Percentiles rank a stretch among this genome's conserved stretches.
phyloP scores from a whole-genome alignment of 192 early-diverging fungal species.

The Glomus cerebriforme region DNA sequence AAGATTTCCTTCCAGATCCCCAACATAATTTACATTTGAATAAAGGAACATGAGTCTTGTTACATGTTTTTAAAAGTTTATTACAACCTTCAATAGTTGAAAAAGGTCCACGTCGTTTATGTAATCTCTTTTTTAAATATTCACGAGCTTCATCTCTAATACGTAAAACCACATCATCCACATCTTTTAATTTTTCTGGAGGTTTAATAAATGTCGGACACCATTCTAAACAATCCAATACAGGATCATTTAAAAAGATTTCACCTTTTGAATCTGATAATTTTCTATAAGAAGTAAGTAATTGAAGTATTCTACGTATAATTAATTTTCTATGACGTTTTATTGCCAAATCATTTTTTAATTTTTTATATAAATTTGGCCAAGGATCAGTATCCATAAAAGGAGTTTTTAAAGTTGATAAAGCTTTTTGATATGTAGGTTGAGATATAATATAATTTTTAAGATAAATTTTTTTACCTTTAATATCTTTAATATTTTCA shows the following conservation, averaged over 20 bases:
- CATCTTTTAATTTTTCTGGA: neutral
- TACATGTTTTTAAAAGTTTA: neutral
- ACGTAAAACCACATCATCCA: neutral
- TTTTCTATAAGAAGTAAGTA: neutral
- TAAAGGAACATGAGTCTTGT: neutral
- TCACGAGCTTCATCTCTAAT: neutral
- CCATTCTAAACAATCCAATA: neutral
- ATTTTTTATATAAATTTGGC: neutral
- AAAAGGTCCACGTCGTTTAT: neutral
- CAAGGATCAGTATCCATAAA: slow-evolving; percentile 8
- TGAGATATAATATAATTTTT: neutral
- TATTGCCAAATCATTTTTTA: neutral
- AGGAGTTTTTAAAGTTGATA: neutral
- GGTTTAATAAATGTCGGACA: neutral
- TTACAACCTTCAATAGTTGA: neutral
- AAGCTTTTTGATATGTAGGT: neutral
- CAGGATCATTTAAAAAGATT: neutral
- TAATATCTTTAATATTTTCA: neutral
- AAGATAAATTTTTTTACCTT: neutral
- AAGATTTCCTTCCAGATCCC: neutral
- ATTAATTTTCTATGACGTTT: neutral
- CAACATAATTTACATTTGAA: neutral
- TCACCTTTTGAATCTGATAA: neutral
- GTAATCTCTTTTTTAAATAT: neutral
- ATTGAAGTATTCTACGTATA: neutral